These are phyloP conservation scores for Aspergillus ruber DNA, from an alignment of 2,329 filamentous ascomycete genomes.

Conservation along the genomic window DNA sequence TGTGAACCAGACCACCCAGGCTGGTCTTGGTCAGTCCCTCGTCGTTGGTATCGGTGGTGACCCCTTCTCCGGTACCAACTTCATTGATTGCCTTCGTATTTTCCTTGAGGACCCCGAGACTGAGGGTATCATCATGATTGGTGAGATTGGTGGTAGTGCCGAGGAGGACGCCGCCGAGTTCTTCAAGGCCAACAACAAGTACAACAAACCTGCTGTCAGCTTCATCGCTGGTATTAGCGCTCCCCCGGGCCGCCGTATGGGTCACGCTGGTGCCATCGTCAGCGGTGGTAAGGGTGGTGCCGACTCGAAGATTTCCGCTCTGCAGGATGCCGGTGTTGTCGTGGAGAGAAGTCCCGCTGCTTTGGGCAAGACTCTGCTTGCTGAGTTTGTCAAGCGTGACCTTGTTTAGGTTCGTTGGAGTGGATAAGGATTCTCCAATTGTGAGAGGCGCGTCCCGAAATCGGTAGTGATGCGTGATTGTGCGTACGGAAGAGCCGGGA, in stretches of 20 bases:
- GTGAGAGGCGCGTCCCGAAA: not conserved
- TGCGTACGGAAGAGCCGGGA: not conserved
- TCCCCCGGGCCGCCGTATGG: constrained; percentile 93
- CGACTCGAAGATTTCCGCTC: constrained; percentile 93
- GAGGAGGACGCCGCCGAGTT: constrained; percentile 98
- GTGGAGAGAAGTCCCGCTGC: constrained; percentile 91
- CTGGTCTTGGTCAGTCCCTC: constrained; percentile 93
- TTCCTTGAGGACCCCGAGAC: constrained; percentile 95
- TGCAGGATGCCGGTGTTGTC: constrained; percentile 87
- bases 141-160: constrained; percentile 93
- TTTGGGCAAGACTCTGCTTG: constrained; percentile 87
- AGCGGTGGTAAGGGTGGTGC: constrained; percentile 96
- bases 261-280: constrained; percentile 97
- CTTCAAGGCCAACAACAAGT: constrained; percentile 82
- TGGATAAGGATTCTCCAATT: not conserved
- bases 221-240: constrained; percentile 99
- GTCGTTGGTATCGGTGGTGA: constrained; percentile 98
- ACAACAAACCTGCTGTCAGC: constrained; percentile 92
- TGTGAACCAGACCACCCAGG: constrained; percentile 98
- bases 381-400: constrained; percentile 93
- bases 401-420: constrained; percentile 60
- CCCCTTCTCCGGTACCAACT: constrained; percentile 98
- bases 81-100: constrained; percentile 97
- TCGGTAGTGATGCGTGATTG: not conserved
- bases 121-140: constrained; percentile 99